phyloP scores from a whole-genome alignment of 2,329 filamentous ascomycete species.

The Xylaria sp. region DNA sequence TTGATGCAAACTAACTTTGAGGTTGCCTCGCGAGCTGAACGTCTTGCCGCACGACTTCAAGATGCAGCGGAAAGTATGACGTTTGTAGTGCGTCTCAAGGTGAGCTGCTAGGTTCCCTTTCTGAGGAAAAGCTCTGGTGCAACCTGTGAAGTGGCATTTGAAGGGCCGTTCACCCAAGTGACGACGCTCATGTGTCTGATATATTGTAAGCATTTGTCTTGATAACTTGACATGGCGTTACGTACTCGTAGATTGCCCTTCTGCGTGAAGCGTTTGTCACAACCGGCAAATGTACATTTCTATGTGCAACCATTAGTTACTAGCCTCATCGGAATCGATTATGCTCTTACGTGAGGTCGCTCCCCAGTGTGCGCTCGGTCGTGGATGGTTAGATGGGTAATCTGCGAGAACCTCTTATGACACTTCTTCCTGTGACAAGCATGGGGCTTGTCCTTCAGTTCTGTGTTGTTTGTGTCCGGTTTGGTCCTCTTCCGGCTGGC shows the following conservation, averaged over 20 bases:
- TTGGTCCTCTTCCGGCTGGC: constrained; percentile 48
- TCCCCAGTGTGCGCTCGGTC: constrained; percentile 87
- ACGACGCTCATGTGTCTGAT: constrained; percentile 82
- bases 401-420: constrained; percentile 86
- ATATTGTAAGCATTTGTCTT: constrained; percentile 31
- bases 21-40: constrained; percentile 90
- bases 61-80: constrained; percentile 83
- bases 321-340: background rate
- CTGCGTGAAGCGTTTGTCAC: constrained; percentile 86
- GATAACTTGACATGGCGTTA: constrained; percentile 6
- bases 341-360: constrained; percentile 81
- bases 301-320: constrained; percentile 29
- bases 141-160: constrained; percentile 65
- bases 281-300: constrained; percentile 40
- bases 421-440: constrained; percentile 81
- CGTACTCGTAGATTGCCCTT: constrained; percentile 87
- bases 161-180: constrained; percentile 91
- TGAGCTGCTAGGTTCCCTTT: constrained; percentile 88
- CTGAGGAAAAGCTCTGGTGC: constrained; percentile 85
- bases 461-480: constrained; percentile 21
- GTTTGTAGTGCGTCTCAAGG: constrained; percentile 79
- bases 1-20: constrained; percentile 72
- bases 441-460: constrained; percentile 60
- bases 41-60: constrained; percentile 87
- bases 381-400: constrained; percentile 93